These are phyloP conservation scores for Piromyces finnis DNA, from an alignment of 192 early-diverging fungal genomes.

Conservation along the genomic window DNA sequence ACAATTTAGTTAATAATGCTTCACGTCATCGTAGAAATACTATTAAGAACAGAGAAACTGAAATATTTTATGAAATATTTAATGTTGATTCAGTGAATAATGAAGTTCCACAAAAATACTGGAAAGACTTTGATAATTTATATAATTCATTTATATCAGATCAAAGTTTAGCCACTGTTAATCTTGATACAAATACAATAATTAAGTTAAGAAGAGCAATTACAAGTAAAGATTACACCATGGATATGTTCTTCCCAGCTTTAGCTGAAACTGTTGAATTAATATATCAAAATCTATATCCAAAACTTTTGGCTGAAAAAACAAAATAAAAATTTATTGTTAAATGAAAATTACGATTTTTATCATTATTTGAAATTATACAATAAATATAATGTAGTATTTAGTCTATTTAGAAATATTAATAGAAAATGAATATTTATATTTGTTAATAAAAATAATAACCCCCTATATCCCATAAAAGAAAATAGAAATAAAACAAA, in stretches of 20 bases:
- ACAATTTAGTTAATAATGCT: neutral
- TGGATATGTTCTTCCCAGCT: neutral
- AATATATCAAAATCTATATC: neutral
- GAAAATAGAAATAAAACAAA: too few species aligned
- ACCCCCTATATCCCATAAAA: too few species aligned
- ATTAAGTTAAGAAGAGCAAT: neutral
- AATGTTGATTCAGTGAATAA: neutral
- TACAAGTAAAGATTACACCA: neutral
- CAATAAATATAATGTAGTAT: too few species aligned
- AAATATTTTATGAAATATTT: neutral
- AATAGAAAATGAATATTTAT: too few species aligned
- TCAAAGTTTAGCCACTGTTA: neutral
- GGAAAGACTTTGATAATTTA: neutral
- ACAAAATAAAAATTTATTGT: too few species aligned
- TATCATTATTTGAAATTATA: too few species aligned
- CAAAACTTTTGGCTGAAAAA: neutral
- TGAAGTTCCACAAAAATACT: neutral
- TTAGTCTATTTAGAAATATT: too few species aligned
- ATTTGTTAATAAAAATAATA: too few species aligned
- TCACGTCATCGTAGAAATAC: neutral
- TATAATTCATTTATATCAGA: neutral
- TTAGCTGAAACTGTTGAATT: neutral
- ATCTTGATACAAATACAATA: neutral
- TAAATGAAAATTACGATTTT: too few species aligned
- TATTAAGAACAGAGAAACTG: neutral